These are phyloP conservation scores for Malus hybrid DNA, from an alignment of 331 rosid genomes.

Conservation along the genomic window DNA sequence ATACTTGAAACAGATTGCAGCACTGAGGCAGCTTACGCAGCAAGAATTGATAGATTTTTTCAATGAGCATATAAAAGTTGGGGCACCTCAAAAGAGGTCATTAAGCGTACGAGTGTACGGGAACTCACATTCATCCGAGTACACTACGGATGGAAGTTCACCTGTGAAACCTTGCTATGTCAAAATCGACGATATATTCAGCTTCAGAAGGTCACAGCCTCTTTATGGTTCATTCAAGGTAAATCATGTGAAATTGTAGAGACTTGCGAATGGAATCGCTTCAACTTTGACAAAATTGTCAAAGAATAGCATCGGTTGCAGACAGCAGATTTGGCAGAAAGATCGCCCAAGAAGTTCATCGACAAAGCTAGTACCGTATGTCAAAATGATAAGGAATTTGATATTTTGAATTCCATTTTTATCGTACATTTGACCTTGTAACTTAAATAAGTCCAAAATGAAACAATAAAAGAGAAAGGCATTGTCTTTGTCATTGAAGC, in stretches of 20 bases:
- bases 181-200: slow-evolving; percentile 58
- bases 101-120: slow-evolving; percentile 76
- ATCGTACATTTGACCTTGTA: too few species aligned
- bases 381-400: too few species aligned
- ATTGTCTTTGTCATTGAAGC: too few species aligned
- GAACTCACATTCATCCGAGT: slow-evolving; percentile 59
- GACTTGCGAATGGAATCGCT: too few species aligned
- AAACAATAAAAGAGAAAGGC: too few species aligned
- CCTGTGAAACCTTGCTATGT: slow-evolving; percentile 20
- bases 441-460: too few species aligned
- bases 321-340: not conserved
- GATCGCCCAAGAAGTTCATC: not conserved
- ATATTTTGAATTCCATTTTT: too few species aligned
- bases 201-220: slow-evolving; percentile 70
- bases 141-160: slow-evolving; percentile 27
- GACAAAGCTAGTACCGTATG: not conserved
- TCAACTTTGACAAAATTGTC: too few species aligned
- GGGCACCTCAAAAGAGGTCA: slow-evolving; percentile 58
- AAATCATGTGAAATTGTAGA: slow-evolving; percentile 57
- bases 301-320: not conserved
- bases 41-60: slow-evolving; percentile 69
- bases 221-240: slow-evolving; percentile 89
- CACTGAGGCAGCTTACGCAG: slow-evolving; percentile 56
- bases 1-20: slow-evolving; percentile 54
- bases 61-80: slow-evolving; percentile 66